phyloP scores from a whole-genome alignment of 108 stramenopile genomes.

The Skeletonema grethae region DNA sequence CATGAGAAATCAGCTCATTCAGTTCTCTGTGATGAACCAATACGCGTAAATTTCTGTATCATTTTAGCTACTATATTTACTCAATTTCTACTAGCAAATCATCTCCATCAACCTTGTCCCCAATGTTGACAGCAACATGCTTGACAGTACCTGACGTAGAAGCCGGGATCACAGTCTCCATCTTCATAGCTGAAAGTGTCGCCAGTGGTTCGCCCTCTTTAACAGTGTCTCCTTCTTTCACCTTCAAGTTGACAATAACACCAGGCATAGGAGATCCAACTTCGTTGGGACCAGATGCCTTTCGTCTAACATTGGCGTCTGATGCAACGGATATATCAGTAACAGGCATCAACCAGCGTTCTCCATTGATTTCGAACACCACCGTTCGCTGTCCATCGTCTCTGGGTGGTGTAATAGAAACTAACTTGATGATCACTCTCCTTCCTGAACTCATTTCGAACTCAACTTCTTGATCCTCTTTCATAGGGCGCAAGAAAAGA shows the following conservation, averaged over 20 bases:
- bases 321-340: slow-evolving; percentile 48
- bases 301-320: slow-evolving; percentile 54
- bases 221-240: slow-evolving; percentile 87
- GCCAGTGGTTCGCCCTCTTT: slow-evolving; percentile 84
- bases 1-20: too few species aligned
- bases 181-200: slow-evolving; percentile 95
- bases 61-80: background rate
- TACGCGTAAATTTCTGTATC: too few species aligned
- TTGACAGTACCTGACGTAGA: slow-evolving; percentile 74
- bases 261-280: slow-evolving; percentile 94
- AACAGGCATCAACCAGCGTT: slow-evolving; percentile 69
- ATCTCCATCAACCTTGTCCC: slow-evolving; percentile 86
- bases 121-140: slow-evolving; percentile 71
- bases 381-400: slow-evolving; percentile 69
- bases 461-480: slow-evolving; percentile 83
- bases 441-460: slow-evolving; percentile 67
- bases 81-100: slow-evolving; percentile 89
- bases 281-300: slow-evolving; percentile 62
- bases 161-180: slow-evolving; percentile 92
- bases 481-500: slow-evolving; percentile 85
- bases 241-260: slow-evolving; percentile 85
- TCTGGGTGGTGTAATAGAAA: slow-evolving; percentile 56
- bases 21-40: too few species aligned
- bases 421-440: slow-evolving; percentile 54
- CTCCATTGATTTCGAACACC: slow-evolving; percentile 91